Conservation (phyloP, 352 stramenopile species). For the Heterotrichella gracilis region DNA sequence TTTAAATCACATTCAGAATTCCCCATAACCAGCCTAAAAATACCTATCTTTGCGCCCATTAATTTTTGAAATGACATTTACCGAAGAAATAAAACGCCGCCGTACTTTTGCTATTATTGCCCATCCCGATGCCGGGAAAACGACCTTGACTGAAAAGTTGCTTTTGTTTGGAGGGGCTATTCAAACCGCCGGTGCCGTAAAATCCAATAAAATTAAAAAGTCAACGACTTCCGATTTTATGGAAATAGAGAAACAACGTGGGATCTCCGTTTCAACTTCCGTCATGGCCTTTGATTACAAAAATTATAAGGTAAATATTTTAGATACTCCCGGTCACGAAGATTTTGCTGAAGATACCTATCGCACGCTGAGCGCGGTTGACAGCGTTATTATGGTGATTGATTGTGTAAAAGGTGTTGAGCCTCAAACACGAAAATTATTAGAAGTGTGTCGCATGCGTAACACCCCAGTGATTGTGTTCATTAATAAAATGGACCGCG, state of each 20-base stretch:
- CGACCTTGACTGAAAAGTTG: slow-evolving; percentile 47
- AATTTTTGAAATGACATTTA: not conserved
- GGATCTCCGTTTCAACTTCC: slow-evolving; percentile 39
- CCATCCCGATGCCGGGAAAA: slow-evolving; percentile 42
- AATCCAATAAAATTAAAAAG: slow-evolving; percentile 36
- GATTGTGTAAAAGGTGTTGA: slow-evolving; percentile 43
- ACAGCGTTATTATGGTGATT: slow-evolving; percentile 45
- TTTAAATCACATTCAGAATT: no score
- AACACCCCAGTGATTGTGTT: slow-evolving; percentile 41
- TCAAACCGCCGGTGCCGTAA: slow-evolving; percentile 34
- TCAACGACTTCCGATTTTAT: slow-evolving; percentile 41
- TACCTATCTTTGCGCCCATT: not conserved
- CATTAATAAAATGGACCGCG: slow-evolving; percentile 46
- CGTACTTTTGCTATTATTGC: slow-evolving; percentile 47
- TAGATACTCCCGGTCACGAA: slow-evolving; percentile 38
- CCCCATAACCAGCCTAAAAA: not conserved
- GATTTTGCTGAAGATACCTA: slow-evolving; percentile 50
- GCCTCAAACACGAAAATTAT: slow-evolving; percentile 42
- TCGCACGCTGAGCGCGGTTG: slow-evolving; percentile 32
- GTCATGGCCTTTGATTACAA: slow-evolving; percentile 36
- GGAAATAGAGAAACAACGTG: slow-evolving; percentile 41
- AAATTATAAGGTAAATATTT: slow-evolving; percentile 29
- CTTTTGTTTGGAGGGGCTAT: slow-evolving; percentile 39
- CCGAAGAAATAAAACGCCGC: slow-evolving; percentile 30
- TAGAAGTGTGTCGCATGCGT: slow-evolving; percentile 37